Evolutionary conservation across 2,329 filamentous ascomycete genomes (phyloP).

Genomic region (Exophiala phaeomuriformis): DNA sequence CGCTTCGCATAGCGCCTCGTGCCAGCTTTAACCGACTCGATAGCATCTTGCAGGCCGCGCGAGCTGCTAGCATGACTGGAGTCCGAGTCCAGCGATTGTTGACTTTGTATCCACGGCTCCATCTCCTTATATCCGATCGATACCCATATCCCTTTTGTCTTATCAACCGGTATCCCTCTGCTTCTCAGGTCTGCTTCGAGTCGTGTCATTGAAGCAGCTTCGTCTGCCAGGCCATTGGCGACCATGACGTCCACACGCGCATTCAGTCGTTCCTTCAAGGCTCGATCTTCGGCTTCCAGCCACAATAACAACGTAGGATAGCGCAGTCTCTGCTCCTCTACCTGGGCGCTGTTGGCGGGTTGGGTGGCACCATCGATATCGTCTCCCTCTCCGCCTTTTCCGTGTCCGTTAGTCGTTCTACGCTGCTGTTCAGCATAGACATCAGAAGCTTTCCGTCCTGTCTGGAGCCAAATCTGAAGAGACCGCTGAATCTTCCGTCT

Average conservation of each 20-base stretch:
- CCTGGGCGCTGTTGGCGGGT: conserved; percentile 20
- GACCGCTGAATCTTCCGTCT: conserved; percentile 81
- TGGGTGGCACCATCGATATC: neutral
- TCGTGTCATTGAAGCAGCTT: conserved; percentile 43
- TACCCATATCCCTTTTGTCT: conserved; percentile 83
- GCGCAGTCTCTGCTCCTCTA: conserved; percentile 34
- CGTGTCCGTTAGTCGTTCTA: neutral
- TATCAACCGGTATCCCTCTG: conserved; percentile 55
- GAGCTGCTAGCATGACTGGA: neutral
- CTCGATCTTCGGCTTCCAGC: conserved; percentile 67
- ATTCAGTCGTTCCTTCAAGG: conserved; percentile 64
- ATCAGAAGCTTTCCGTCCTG: conserved; percentile 72
- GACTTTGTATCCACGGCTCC: conserved; percentile 56
- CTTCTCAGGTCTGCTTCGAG: conserved; percentile 32
- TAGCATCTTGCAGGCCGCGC: conserved; percentile 34
- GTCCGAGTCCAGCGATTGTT: conserved; percentile 15
- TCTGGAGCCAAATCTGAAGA: conserved; percentile 80
- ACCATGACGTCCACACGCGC: conserved; percentile 80
- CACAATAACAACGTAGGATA: conserved; percentile 69
- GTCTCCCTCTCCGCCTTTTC: neutral
- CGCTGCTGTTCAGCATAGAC: conserved; percentile 69
- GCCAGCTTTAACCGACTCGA: conserved; percentile 71
- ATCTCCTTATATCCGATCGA: conserved; percentile 96
- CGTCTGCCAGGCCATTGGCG: conserved; percentile 53
- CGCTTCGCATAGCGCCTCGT: conserved; percentile 82